Base-by-base conservation (phyloP, 2,329 filamentous ascomycete genomes). In the Cyphellophora attinorum region DNA sequence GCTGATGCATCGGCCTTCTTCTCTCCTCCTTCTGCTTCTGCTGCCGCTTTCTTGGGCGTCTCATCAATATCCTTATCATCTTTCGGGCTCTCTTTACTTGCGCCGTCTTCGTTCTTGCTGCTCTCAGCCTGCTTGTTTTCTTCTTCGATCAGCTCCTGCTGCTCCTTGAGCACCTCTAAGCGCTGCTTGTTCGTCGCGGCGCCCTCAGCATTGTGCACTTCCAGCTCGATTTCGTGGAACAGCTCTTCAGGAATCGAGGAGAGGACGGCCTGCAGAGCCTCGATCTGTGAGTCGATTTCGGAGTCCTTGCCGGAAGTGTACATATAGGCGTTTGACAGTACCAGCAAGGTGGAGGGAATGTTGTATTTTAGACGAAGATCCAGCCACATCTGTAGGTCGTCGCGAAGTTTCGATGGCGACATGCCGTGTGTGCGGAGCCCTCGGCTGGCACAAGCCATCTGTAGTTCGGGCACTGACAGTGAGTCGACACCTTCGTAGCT, bases 201-300 rank as follows among this genome's bases (percentile, higher is more conserved):
- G 42, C 91, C 91, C 64, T 98, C 91, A 31, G 89, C 88, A 42
- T 81, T 93, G 70, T 95, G 85, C 6, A 98, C 86, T 65, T 98
- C 91, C 19, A 98, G 81, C 63, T 96, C 91, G 45, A 98, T 95
- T 68, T 98, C 91, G 70, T 98, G 91, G 83, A 93, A 98, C 27
- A 98, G 72, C 60, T 98, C 91, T 61, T 98, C 91, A 3, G 91
- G 91, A 43, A 98, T 96, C 41, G 83, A 88, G 27, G 85, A 93
- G 27, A 98, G 69, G 4, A 98, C 91, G 36, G 86, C 84, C 41
- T 88, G 85, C 31, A 98, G 74, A 1, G 91, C 86, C 48, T 95
- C 88, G 39, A 98, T 86, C 64, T 96, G 89, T 42, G 76, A 84
- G 19, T 82, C 78, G 51, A 91, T 84, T 52, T 93, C 85, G 31